A percentile compares a stretch with the other conserved stretches of the same genome.
Conservation (phyloP, 208 protist genomes). For the Trypanosoma rangeli region DNA sequence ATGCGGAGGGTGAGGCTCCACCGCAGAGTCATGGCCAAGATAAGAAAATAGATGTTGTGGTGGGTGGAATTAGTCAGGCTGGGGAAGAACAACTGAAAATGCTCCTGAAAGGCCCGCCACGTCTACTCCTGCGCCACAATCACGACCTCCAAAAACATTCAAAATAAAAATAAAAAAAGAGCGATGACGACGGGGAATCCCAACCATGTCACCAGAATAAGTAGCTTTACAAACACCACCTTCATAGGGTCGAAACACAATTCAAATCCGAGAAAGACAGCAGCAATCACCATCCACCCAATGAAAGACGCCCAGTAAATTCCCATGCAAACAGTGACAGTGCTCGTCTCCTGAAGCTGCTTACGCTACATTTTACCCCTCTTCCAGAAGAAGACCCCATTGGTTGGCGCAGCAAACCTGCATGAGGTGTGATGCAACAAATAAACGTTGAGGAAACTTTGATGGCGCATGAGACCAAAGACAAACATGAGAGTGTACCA, state of each 20-base stretch:
- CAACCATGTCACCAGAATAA: slow-evolving; percentile 8
- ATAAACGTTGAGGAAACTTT: slow-evolving; percentile 36
- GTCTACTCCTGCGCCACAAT: slow-evolving; percentile 47
- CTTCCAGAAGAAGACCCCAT: not conserved
- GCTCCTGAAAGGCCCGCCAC: slow-evolving; percentile 41
- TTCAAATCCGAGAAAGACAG: slow-evolving; percentile 28
- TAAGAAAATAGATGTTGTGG: slow-evolving; percentile 30
- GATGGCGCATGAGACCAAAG: slow-evolving; percentile 47
- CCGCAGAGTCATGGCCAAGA: slow-evolving; percentile 32
- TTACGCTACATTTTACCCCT: too few relatives aligned
- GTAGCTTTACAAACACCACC: slow-evolving; percentile 3
- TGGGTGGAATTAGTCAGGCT: slow-evolving; percentile 30
- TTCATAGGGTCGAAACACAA: slow-evolving; percentile 4
- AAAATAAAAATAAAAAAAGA: too few relatives aligned
- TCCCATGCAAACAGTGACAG: slow-evolving; percentile 5
- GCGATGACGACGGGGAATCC: slow-evolving; percentile 21
- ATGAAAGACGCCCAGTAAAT: slow-evolving; percentile 36
- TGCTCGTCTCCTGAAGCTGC: slow-evolving; percentile 3
- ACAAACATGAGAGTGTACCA: slow-evolving; percentile 45
- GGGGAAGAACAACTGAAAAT: slow-evolving; percentile 36
- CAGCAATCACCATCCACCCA: slow-evolving; percentile 32
- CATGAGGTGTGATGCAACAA: slow-evolving; percentile 41
- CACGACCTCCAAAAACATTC: slow-evolving; percentile 34
- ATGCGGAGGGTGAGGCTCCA: slow-evolving; percentile 32
- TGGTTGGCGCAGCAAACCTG: slow-evolving; percentile 29